Conservation (phyloP, 345 rosid genomes). For the Psidium friedrichsthalianum region DNA sequence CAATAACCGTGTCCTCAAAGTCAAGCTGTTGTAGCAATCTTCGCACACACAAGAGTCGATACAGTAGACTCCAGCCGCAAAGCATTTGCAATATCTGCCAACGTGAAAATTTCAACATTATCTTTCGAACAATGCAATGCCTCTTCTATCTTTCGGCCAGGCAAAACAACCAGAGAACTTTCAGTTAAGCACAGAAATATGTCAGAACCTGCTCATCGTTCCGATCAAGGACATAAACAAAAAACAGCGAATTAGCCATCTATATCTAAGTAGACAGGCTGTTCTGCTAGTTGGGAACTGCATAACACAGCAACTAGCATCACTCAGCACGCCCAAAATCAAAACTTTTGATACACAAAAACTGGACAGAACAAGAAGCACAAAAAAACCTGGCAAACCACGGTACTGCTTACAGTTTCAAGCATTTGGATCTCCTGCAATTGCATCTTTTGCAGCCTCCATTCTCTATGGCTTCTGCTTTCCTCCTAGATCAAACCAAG, state of each 20-base stretch:
- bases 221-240: not conserved
- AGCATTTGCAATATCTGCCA: slow-evolving; percentile 73
- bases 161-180: not conserved
- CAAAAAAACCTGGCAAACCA: not conserved
- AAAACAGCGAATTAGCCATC: not conserved
- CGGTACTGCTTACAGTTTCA: slow-evolving; percentile 32
- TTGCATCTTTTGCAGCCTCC: slow-evolving; percentile 28
- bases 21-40: slow-evolving; percentile 56
- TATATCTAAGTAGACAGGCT: not conserved
- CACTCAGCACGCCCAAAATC: not conserved
- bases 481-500: not conserved
- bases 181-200: not conserved
- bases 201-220: not conserved
- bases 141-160: not conserved
- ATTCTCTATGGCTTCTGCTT: not conserved
- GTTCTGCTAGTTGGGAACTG: not conserved
- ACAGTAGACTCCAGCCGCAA: slow-evolving; percentile 78
- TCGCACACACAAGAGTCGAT: slow-evolving; percentile 54
- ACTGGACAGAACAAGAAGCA: not conserved
- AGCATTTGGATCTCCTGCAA: slow-evolving; percentile 30
- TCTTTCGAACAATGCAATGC: not conserved
- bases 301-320: not conserved
- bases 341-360: not conserved
- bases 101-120: not conserved
- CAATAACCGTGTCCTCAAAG: slow-evolving; percentile 39